A percentile compares a stretch with the other conserved stretches of the same genome.
These are phyloP conservation scores for Zygosaccharomyces lentus DNA, from an alignment of 805 yeast species.

Conservation along the genomic window DNA sequence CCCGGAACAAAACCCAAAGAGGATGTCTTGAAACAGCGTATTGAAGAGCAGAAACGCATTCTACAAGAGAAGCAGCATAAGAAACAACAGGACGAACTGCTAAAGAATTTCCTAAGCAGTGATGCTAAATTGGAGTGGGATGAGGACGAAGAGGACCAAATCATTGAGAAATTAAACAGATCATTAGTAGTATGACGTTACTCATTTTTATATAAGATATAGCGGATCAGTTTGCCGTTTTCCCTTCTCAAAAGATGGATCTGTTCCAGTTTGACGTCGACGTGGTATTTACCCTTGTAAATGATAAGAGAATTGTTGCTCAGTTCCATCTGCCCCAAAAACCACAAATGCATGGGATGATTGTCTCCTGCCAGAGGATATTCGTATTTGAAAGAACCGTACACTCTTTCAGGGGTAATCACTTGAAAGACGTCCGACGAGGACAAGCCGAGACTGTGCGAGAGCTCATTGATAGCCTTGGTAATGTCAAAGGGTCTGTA, in stretches of 20 bases:
- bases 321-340: conserved; percentile 29
- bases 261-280: conserved; percentile 29
- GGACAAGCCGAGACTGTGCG: conserved; percentile 22
- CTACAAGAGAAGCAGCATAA: conserved; percentile 23
- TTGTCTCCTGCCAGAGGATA: conserved; percentile 25
- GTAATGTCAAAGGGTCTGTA: conserved; percentile 23
- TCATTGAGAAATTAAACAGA: conserved; percentile 19
- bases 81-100: conserved; percentile 26
- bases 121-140: conserved; percentile 30
- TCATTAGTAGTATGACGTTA: conserved; percentile 13
- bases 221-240: conserved; percentile 25
- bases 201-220: conserved; percentile 26
- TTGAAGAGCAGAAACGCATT: conserved; percentile 31
- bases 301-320: conserved; percentile 22
- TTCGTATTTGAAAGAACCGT: conserved; percentile 30
- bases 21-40: conserved; percentile 26
- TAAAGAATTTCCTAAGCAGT: conserved; percentile 29
- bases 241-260: conserved; percentile 30
- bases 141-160: conserved; percentile 30
- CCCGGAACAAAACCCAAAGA: conserved; percentile 9
- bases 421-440: conserved; percentile 26
- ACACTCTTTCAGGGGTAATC: conserved; percentile 23
- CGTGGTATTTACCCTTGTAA: conserved; percentile 32
- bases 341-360: conserved; percentile 30
- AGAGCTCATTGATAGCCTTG: conserved; percentile 14